Percentiles rank a stretch among this genome's conserved stretches.
These are phyloP conservation scores for Hortaea werneckii DNA, from an alignment of 2,329 filamentous ascomycete species.

Conservation along the genomic window DNA sequence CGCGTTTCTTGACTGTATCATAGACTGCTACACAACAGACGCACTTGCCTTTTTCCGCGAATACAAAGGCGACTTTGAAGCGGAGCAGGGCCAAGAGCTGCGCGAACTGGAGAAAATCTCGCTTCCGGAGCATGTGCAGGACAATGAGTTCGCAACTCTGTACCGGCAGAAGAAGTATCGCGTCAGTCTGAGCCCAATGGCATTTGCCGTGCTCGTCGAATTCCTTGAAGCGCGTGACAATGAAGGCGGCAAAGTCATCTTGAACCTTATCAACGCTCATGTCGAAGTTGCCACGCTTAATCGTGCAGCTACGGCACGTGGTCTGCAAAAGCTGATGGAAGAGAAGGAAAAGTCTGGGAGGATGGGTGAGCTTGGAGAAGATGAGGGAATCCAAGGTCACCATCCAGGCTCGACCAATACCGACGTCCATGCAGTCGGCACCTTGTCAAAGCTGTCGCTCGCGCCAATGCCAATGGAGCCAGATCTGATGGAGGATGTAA, in stretches of 20 bases:
- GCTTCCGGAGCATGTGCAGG: slow-evolving; percentile 65
- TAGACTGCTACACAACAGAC: slow-evolving; percentile 60
- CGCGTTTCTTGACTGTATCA: slow-evolving; percentile 72
- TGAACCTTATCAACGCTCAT: slow-evolving; percentile 57
- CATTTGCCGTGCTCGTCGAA: slow-evolving; percentile 72
- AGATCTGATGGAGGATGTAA: slow-evolving; percentile 73
- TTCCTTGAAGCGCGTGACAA: slow-evolving; percentile 82
- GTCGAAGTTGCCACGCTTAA: slow-evolving; percentile 51
- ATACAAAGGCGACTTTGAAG: slow-evolving; percentile 61
- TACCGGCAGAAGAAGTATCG: slow-evolving; percentile 84
- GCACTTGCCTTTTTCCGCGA: slow-evolving; percentile 62
- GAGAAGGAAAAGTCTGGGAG: slow-evolving; percentile 44
- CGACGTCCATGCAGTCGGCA: slow-evolving; percentile 48
- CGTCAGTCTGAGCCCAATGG: slow-evolving; percentile 76
- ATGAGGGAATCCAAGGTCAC: slow-evolving; percentile 60
- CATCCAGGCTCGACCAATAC: slow-evolving; percentile 54
- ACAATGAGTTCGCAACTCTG: slow-evolving; percentile 66
- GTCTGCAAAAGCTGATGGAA: slow-evolving; percentile 49
- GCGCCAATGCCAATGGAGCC: slow-evolving; percentile 75
- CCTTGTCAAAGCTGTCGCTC: slow-evolving; percentile 56
- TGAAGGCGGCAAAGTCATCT: slow-evolving; percentile 67
- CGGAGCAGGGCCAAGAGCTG: slow-evolving; percentile 70
- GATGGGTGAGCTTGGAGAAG: slow-evolving; percentile 47
- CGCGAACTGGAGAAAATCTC: slow-evolving; percentile 63
- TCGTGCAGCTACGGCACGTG: slow-evolving; percentile 46